Evolutionary conservation across 108 stramenopile genomes (phyloP).

Genomic region (Skeletonema tropicum): DNA sequence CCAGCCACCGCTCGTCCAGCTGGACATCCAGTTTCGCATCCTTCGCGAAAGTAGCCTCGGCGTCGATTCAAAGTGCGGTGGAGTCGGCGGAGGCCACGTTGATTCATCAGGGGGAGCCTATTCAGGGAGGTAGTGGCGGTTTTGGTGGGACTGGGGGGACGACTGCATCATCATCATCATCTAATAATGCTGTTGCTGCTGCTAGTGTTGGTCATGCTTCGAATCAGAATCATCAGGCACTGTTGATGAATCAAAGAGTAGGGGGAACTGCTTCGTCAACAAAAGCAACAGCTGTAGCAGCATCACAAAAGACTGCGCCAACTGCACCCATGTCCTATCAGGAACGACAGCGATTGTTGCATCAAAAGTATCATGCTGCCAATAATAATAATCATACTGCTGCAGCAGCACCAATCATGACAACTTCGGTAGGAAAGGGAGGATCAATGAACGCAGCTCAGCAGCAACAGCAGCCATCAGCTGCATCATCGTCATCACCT

Average conservation of each 20-base stretch:
- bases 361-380: conserved; percentile 29
- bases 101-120: conserved; percentile 3
- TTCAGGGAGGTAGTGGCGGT: too few relatives aligned
- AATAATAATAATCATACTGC: conserved; percentile 7
- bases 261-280: neutral
- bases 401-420: neutral
- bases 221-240: too few relatives aligned
- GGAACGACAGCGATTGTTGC: conserved; percentile 32
- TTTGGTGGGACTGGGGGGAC: too few relatives aligned
- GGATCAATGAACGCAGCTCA: conserved; percentile 1
- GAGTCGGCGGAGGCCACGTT: conserved; percentile 24
- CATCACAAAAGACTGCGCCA: neutral
- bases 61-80: conserved; percentile 41
- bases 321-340: conserved; percentile 30
- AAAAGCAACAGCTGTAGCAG: neutral
- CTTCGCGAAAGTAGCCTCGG: conserved; percentile 62
- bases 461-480: neutral
- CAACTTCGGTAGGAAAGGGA: neutral
- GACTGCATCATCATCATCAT: too few relatives aligned
- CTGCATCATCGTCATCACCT: neutral
- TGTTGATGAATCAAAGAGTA: too few relatives aligned
- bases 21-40: conserved; percentile 53
- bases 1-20: conserved; percentile 21
- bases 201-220: too few relatives aligned
- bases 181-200: too few relatives aligned